Conservation (phyloP, 225 moss, liverwort and hornwort genomes). For the Pseudisothecium myosuroides region DNA sequence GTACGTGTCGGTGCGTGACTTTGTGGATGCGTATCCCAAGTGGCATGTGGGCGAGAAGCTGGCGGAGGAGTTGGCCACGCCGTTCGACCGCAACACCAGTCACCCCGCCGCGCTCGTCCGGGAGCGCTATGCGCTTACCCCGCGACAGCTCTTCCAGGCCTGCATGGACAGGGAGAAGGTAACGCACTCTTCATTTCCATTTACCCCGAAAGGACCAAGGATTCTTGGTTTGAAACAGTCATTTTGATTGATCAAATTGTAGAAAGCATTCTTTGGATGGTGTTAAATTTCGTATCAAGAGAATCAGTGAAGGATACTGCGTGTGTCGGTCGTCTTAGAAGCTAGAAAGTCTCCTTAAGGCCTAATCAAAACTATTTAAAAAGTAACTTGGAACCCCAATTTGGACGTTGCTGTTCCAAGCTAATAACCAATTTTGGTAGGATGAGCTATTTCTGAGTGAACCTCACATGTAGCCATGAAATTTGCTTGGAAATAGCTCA, state of each 20-base stretch:
- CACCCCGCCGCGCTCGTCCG: conserved; percentile 70
- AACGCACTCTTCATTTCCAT: not conserved
- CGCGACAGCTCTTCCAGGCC: conserved; percentile 56
- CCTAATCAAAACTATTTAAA: not conserved
- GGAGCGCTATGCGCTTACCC: conserved; percentile 49
- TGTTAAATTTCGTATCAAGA: too few species aligned
- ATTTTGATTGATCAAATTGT: not conserved
- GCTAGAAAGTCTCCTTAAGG: not conserved
- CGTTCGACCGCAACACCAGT: conserved; percentile 43
- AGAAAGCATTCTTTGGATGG: too few species aligned
- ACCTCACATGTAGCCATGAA: not conserved
- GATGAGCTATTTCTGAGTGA: too few species aligned
- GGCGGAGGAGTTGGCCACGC: conserved; percentile 23
- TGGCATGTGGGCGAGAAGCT: conserved; percentile 55
- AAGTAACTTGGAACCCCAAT: not conserved
- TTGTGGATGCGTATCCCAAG: conserved; percentile 25
- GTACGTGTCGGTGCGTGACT: conserved; percentile 39
- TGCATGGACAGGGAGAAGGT: conserved; percentile 52
- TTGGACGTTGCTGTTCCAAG: too few species aligned
- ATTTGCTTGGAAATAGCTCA: not conserved
- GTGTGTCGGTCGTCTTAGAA: not conserved
- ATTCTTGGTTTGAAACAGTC: too few species aligned
- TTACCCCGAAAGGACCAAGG: too few species aligned
- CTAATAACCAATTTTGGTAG: too few species aligned
- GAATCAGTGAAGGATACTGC: too few species aligned